A percentile compares a stretch with the other conserved stretches of the same genome.
Evolutionary conservation across 1,284 basidiomycete species (phyloP).

Genomic region (Sutorius eximius): DNA sequence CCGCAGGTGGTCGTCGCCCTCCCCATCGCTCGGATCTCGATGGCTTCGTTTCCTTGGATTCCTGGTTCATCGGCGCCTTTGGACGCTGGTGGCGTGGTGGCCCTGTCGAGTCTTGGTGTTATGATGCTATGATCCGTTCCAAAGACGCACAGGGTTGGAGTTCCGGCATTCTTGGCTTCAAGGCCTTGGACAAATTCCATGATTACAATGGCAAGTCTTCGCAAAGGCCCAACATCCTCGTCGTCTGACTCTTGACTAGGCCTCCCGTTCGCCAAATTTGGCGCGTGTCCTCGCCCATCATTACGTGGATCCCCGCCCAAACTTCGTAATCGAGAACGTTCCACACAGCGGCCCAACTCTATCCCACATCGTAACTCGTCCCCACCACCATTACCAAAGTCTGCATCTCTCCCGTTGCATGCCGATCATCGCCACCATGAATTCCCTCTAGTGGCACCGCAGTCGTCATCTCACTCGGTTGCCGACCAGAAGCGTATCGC

Average conservation of each 20-base stretch:
- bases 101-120: constrained; percentile 67
- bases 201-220: constrained; percentile 56
- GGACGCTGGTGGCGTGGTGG: constrained; percentile 87
- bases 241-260: constrained; percentile 34
- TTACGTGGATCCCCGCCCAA: constrained; percentile 50
- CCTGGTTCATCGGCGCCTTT: constrained; percentile 87
- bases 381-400: constrained; percentile 81
- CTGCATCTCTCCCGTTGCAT: constrained; percentile 74
- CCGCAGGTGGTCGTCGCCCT: constrained; percentile 21
- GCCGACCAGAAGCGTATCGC: constrained; percentile 38
- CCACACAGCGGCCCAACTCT: constrained; percentile 41
- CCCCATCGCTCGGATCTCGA: constrained; percentile 39
- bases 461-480: constrained; percentile 39
- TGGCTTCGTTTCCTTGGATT: constrained; percentile 59
- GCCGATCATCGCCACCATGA: constrained; percentile 35
- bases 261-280: constrained; percentile 52
- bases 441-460: constrained; percentile 32
- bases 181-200: constrained; percentile 63
- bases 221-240: neutral
- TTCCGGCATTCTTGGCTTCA: constrained; percentile 70
- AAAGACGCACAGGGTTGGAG: constrained; percentile 73
- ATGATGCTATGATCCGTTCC: constrained; percentile 58
- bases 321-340: constrained; percentile 58
- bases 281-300: constrained; percentile 40
- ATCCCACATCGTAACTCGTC: constrained; percentile 56